Evolutionary conservation across 768 basidiomycete species (phyloP).

Genomic region (Termitomyces sp.): DNA sequence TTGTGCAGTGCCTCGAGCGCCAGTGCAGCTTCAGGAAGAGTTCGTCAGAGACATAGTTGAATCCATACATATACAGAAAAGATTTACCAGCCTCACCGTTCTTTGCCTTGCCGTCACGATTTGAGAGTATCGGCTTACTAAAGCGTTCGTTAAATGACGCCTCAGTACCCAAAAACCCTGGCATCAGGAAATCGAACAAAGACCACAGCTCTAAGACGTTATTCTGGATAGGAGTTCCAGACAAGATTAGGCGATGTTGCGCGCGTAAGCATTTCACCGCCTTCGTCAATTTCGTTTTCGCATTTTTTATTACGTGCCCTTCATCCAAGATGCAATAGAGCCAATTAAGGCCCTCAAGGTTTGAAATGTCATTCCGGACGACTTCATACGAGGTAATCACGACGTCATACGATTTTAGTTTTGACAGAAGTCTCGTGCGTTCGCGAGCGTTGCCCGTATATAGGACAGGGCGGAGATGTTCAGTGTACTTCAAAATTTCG

Average conservation of each 20-base stretch:
- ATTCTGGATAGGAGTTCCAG: slow-evolving; percentile 98
- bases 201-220: slow-evolving; percentile 99
- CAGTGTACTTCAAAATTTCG: slow-evolving; percentile 90
- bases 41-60: neutral
- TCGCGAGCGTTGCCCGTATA: slow-evolving; percentile 89
- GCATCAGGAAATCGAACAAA: slow-evolving; percentile 99
- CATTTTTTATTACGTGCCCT: slow-evolving; percentile 98
- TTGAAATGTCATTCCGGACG: slow-evolving; percentile 87
- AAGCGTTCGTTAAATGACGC: slow-evolving; percentile 92
- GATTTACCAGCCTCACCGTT: slow-evolving; percentile 87
- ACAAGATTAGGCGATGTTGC: slow-evolving; percentile 90
- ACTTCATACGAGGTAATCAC: slow-evolving; percentile 98
- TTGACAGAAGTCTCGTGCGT: slow-evolving; percentile 59
- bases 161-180: slow-evolving; percentile 97
- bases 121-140: slow-evolving; percentile 91
- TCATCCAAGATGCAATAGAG: slow-evolving; percentile 97
- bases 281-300: slow-evolving; percentile 95
- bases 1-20: slow-evolving; percentile 96
- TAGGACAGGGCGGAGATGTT: slow-evolving; percentile 75
- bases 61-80: neutral
- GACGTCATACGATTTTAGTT: slow-evolving; percentile 72
- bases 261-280: slow-evolving; percentile 89
- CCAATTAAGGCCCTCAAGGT: slow-evolving; percentile 73
- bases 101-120: slow-evolving; percentile 92
- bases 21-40: slow-evolving; percentile 59